phyloP scores from a whole-genome alignment of 164 flowering plant species.

The Piper betle region DNA sequence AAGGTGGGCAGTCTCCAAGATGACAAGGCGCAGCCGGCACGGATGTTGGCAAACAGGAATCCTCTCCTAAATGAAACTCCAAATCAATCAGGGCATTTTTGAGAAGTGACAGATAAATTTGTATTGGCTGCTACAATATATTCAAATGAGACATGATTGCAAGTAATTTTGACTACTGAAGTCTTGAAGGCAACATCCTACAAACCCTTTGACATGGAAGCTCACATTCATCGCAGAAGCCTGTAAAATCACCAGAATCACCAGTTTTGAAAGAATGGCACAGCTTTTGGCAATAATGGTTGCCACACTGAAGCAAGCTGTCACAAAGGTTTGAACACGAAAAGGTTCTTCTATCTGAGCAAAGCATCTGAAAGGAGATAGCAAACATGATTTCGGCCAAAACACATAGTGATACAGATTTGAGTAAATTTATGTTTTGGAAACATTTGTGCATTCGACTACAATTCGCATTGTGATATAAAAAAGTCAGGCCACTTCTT shows the following conservation, averaged over 20 bases:
- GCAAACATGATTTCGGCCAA: background rate
- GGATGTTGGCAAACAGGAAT: constrained; percentile 57
- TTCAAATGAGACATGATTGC: background rate
- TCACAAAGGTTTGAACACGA: constrained; percentile 84
- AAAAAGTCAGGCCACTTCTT: too few relatives aligned
- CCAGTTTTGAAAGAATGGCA: constrained; percentile 48
- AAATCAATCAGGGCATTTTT: background rate
- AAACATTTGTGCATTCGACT: too few relatives aligned
- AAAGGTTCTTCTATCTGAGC: constrained; percentile 51
- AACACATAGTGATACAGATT: background rate
- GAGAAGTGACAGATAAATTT: background rate
- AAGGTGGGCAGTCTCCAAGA: constrained; percentile 66
- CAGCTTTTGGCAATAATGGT: constrained; percentile 72
- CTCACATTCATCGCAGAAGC: constrained; percentile 68
- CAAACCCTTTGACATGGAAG: constrained; percentile 79
- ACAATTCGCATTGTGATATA: too few relatives aligned
- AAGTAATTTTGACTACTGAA: background rate
- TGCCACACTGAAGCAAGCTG: constrained; percentile 67
- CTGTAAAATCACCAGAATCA: constrained; percentile 4
- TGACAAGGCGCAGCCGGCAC: constrained; percentile 69
- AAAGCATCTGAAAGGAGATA: constrained; percentile 47
- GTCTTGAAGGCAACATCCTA: background rate
- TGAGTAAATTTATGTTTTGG: background rate
- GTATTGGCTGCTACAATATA: background rate
- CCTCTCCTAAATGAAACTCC: constrained; percentile 46